phyloP scores from a whole-genome alignment of 2,329 filamentous ascomycete genomes.

The Fusarium sp. region DNA sequence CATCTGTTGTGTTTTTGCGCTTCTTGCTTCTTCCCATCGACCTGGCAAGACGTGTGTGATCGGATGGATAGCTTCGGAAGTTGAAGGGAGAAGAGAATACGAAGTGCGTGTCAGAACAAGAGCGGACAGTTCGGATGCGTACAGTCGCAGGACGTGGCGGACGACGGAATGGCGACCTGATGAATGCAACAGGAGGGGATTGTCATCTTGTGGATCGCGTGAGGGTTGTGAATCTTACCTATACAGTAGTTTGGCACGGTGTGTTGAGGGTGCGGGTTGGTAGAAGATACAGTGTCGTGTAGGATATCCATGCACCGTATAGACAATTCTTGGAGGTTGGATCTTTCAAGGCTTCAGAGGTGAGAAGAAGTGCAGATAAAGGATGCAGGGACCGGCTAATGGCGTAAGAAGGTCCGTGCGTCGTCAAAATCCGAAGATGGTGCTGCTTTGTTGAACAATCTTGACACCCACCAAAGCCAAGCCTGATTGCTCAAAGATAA shows the following conservation, averaged over 20 bases:
- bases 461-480: conserved; percentile 26
- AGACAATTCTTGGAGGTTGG: conserved; percentile 47
- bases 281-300: conserved; percentile 28
- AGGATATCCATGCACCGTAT: conserved; percentile 44
- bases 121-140: conserved; percentile 27
- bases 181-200: conserved; percentile 44
- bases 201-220: conserved; percentile 43
- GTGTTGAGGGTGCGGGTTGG: neutral
- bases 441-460: conserved; percentile 25
- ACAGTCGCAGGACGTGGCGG: conserved; percentile 39
- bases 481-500: conserved; percentile 25
- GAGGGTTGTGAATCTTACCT: conserved; percentile 43
- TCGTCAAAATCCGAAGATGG: conserved; percentile 13
- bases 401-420: conserved; percentile 36
- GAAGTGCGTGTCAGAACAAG: conserved; percentile 21
- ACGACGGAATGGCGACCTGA: conserved; percentile 35
- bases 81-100: conserved; percentile 21
- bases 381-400: conserved; percentile 43
- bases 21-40: neutral
- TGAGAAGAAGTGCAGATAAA: conserved; percentile 42
- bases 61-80: conserved; percentile 4
- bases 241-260: conserved; percentile 42
- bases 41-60: neutral
- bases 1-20: conserved; percentile 2
- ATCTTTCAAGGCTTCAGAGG: conserved; percentile 27